Percentiles rank a stretch among this genome's conserved stretches.
Conservation (phyloP, 352 stramenopile genomes). For the Pythium sukuiense region DNA sequence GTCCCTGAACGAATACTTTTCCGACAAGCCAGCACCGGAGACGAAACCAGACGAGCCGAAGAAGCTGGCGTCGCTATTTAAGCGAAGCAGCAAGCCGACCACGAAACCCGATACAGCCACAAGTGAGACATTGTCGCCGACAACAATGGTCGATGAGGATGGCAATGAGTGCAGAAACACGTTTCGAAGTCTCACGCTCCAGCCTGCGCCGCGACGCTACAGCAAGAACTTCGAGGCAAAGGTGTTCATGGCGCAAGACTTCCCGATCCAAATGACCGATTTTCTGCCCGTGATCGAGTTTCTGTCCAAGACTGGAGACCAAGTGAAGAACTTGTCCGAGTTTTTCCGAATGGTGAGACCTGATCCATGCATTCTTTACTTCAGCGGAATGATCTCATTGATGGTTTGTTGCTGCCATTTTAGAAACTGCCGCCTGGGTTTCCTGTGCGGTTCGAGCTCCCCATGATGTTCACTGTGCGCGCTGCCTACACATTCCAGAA, state of each 20-base stretch:
- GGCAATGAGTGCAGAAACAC: slow-evolving; percentile 42
- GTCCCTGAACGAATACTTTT: slow-evolving; percentile 73
- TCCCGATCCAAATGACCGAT: slow-evolving; percentile 68
- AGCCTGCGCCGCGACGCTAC: slow-evolving; percentile 42
- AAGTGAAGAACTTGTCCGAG: slow-evolving; percentile 78
- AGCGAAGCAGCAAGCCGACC: slow-evolving; percentile 30
- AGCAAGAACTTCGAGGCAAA: slow-evolving; percentile 79
- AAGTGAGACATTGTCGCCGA: not conserved
- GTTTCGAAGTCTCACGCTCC: slow-evolving; percentile 61
- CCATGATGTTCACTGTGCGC: slow-evolving; percentile 81
- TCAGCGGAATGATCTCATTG: not conserved
- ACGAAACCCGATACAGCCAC: not conserved
- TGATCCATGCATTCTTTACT: not conserved
- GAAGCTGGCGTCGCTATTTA: slow-evolving; percentile 52
- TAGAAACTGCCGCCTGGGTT: slow-evolving; percentile 82
- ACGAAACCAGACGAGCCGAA: slow-evolving; percentile 14
- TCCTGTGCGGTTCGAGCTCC: slow-evolving; percentile 78
- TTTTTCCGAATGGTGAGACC: slow-evolving; percentile 79
- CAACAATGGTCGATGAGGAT: slow-evolving; percentile 7
- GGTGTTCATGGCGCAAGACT: slow-evolving; percentile 73
- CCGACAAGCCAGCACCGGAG: not conserved
- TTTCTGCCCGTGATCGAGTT: slow-evolving; percentile 82
- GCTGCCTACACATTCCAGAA: slow-evolving; percentile 85
- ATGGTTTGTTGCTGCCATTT: slow-evolving; percentile 9
- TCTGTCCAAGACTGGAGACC: slow-evolving; percentile 68